Evolutionary conservation across 2,329 filamentous ascomycete genomes (phyloP).

Genomic region (Plenodomus tracheiphilus): DNA sequence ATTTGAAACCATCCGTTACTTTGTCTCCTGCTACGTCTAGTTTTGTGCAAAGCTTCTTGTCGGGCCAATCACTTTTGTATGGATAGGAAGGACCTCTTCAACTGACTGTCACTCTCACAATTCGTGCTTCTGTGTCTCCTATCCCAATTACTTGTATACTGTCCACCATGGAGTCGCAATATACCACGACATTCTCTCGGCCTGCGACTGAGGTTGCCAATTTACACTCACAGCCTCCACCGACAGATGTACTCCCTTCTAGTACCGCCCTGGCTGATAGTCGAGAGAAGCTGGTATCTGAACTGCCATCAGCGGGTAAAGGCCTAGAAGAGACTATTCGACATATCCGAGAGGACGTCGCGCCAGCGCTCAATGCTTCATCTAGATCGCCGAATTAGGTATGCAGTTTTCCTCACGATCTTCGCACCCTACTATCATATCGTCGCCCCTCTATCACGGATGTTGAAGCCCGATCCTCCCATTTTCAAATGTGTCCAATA

Average conservation of each 20-base stretch:
- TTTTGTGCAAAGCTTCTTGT: too few species aligned
- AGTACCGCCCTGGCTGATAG: slow-evolving; percentile 31
- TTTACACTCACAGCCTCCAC: slow-evolving; percentile 21
- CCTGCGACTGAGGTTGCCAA: slow-evolving; percentile 29
- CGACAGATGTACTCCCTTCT: slow-evolving; percentile 42
- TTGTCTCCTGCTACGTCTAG: too few species aligned
- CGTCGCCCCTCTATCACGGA: too few species aligned
- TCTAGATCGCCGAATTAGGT: slow-evolving; percentile 55
- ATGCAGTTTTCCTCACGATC: not conserved
- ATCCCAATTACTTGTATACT: not conserved
- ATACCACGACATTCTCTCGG: slow-evolving; percentile 15
- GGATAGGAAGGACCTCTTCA: too few species aligned
- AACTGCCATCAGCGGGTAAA: slow-evolving; percentile 46
- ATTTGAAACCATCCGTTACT: not conserved
- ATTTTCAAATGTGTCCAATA: too few species aligned
- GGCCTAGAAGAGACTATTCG: slow-evolving; percentile 48
- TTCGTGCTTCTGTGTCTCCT: too few species aligned
- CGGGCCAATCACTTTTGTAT: too few species aligned
- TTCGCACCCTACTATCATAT: too few species aligned
- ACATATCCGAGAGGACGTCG: slow-evolving; percentile 53
- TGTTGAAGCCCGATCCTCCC: too few species aligned
- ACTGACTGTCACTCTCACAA: too few species aligned
- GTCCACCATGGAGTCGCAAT: slow-evolving; percentile 13
- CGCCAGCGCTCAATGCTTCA: slow-evolving; percentile 66
- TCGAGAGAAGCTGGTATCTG: slow-evolving; percentile 39